Percentiles rank a stretch among this genome's conserved stretches.
phyloP scores from a whole-genome alignment of 73 alveolate species.

The Paramecium sonneborni region DNA sequence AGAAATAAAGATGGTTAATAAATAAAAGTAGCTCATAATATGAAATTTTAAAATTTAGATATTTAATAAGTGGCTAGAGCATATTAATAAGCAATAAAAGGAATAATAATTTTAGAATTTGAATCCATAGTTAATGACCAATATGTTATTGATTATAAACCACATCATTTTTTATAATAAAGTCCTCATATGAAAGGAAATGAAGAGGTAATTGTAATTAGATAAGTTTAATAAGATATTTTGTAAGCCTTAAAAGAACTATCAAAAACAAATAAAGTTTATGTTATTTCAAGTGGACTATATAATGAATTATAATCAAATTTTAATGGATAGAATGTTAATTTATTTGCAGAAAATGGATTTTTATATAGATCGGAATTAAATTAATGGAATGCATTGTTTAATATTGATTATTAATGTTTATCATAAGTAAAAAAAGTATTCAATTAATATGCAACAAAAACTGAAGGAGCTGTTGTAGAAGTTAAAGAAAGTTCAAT shows the following conservation, averaged over 20 bases:
- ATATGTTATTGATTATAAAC: constrained; percentile 11
- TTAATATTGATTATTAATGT: not conserved
- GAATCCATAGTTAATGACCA: not conserved
- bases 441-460: not conserved
- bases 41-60: not conserved
- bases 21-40: not conserved
- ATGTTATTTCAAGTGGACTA: not conserved
- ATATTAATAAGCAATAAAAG: not conserved
- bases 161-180: not conserved
- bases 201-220: not conserved
- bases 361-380: not conserved
- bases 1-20: not conserved
- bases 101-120: not conserved
- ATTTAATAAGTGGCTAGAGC: not conserved
- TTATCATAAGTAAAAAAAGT: not conserved
- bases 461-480: constrained; percentile 46
- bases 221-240: not conserved
- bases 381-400: not conserved
- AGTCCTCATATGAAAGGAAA: constrained; percentile 38
- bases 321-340: not conserved
- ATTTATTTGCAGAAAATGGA: constrained; percentile 53
- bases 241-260: not conserved
- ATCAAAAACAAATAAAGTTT: not conserved
- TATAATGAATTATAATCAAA: constrained; percentile 10
- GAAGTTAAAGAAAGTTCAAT: constrained; percentile 44